Conservation (phyloP, 192 early-diverging fungal genomes). For the Pilaira anomala region DNA sequence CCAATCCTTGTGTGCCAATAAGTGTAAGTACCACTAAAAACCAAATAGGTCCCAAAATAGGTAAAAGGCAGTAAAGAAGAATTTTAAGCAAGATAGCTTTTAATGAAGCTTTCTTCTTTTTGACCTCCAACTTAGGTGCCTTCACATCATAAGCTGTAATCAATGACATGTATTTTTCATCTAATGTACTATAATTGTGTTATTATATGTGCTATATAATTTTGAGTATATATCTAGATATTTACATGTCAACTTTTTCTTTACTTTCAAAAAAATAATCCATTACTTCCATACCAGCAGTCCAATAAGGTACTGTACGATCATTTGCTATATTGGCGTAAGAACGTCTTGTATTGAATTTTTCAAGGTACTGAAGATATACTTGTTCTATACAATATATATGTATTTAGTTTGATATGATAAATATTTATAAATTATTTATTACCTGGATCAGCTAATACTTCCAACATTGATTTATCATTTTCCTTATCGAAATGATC, state of each 20-base stretch:
- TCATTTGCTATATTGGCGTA: conserved; percentile 54
- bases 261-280: conserved; percentile 40
- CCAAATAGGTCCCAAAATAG: not conserved
- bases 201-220: not conserved
- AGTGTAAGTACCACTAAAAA: conserved; percentile 9
- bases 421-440: too few relatives aligned
- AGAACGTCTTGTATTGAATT: conserved; percentile 41
- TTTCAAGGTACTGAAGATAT: conserved; percentile 36
- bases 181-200: not conserved
- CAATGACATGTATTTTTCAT: not conserved
- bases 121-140: too few relatives aligned
- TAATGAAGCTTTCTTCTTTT: not conserved
- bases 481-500: conserved; percentile 32
- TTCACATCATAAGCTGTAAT: not conserved
- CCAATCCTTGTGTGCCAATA: conserved; percentile 36
- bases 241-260: conserved; percentile 46
- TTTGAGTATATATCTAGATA: not conserved
- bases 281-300: conserved; percentile 46
- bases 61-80: not conserved
- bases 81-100: not conserved
- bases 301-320: conserved; percentile 60
- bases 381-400: not conserved
- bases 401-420: conserved; percentile 21
- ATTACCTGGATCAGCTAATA: conserved; percentile 41
- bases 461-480: conserved; percentile 33